Conservation (phyloP, 768 basidiomycete genomes). For the Boletus huronensis region DNA sequence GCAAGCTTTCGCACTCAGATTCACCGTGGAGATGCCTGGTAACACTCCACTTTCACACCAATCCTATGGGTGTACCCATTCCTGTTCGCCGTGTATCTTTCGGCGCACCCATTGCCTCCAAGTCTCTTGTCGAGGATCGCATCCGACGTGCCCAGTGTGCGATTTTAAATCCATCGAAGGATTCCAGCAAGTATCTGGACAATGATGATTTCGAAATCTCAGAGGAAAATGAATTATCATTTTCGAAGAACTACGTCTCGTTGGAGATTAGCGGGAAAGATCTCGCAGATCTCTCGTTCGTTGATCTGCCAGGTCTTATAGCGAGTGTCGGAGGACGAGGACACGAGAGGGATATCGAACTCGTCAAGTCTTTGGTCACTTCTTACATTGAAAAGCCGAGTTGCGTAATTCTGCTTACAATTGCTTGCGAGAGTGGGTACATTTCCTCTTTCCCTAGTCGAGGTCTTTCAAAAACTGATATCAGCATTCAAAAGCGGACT, state of each 20-base stretch:
- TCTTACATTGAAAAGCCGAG: neutral
- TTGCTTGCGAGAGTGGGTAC: neutral
- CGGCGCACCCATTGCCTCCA: neutral
- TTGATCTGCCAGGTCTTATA: neutral
- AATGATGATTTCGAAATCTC: neutral
- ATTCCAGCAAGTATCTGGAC: neutral
- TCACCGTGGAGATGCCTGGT: neutral
- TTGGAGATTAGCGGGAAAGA: neutral
- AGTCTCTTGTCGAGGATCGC: neutral
- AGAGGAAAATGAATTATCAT: neutral
- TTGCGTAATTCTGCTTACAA: neutral
- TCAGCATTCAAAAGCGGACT: neutral
- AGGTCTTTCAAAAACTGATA: too few species aligned
- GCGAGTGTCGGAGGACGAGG: neutral
- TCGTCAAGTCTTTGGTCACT: neutral
- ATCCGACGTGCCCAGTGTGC: neutral
- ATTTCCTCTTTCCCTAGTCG: neutral
- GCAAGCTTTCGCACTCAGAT: neutral
- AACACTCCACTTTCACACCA: neutral
- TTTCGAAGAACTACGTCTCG: neutral
- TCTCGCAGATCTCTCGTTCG: neutral
- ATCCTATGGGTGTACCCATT: neutral
- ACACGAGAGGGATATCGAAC: neutral
- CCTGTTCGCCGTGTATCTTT: neutral
- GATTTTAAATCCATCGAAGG: neutral